These are phyloP conservation scores for Anisodus acutangulus DNA, from an alignment of 257 asterid genomes.

Conservation along the genomic window DNA sequence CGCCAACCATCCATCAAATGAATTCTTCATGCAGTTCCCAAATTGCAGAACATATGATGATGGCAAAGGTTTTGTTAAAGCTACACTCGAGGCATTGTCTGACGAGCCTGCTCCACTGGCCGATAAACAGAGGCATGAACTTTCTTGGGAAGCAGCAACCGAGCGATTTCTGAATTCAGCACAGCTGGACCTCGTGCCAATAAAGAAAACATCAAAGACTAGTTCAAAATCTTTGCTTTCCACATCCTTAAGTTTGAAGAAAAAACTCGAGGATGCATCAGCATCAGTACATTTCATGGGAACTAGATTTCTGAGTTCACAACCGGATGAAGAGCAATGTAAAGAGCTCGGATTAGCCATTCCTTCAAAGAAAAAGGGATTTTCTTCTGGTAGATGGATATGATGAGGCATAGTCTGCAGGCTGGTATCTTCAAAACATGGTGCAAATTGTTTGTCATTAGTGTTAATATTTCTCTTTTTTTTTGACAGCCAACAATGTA, in stretches of 20 bases:
- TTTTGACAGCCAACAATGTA: not conserved
- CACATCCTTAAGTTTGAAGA: constrained; percentile 59
- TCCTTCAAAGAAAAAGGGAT: constrained; percentile 62
- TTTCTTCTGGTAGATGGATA: constrained; percentile 36
- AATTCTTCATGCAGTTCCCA: constrained; percentile 96
- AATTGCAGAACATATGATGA: constrained; percentile 82
- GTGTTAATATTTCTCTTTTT: not conserved
- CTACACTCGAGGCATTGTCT: constrained; percentile 63
- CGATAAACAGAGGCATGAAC: constrained; percentile 75
- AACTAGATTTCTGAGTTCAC: constrained; percentile 62
- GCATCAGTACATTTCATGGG: constrained; percentile 77
- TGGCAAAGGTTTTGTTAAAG: constrained; percentile 69
- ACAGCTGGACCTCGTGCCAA: constrained; percentile 52
- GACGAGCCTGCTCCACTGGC: constrained; percentile 79
- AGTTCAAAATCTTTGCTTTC: constrained; percentile 69
- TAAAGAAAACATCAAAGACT: constrained; percentile 49
- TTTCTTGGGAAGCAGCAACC: constrained; percentile 98
- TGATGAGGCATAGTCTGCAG: not conserved
- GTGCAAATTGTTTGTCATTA: not conserved
- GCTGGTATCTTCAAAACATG: not conserved
- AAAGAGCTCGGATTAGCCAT: constrained; percentile 65
- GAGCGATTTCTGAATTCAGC: constrained; percentile 77
- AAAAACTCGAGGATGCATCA: constrained; percentile 84
- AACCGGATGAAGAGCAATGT: constrained; percentile 81
- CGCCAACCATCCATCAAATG: constrained; percentile 93